phyloP scores from a whole-genome alignment of 2,329 filamentous ascomycete genomes.

The Lecanoromycetidae sp. region DNA sequence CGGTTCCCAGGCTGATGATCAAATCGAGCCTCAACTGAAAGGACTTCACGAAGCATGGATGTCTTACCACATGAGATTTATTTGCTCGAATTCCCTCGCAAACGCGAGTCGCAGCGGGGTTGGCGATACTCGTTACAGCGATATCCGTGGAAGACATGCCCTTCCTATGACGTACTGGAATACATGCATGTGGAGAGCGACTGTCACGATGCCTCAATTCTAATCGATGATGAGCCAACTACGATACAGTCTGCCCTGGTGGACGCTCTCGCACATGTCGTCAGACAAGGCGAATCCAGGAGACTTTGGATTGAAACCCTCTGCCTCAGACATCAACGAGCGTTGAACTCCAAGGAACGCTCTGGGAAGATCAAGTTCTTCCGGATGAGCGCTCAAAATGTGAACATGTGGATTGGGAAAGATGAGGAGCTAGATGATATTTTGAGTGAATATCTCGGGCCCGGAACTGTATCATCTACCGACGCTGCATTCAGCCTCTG shows the following conservation, averaged over 20 bases:
- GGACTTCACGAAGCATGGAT: background rate
- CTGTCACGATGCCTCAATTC: background rate
- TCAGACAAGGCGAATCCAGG: background rate
- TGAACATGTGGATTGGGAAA: slow-evolving; percentile 1
- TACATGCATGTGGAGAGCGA: background rate
- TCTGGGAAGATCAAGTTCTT: background rate
- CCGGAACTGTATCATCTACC: background rate
- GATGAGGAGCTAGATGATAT: background rate
- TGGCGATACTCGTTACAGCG: background rate
- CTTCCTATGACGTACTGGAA: background rate
- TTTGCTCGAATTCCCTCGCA: background rate
- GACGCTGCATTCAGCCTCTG: background rate
- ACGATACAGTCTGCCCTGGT: background rate
- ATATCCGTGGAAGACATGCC: background rate
- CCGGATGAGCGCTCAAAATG: background rate
- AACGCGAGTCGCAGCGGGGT: too few relatives aligned
- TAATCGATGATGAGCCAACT: background rate
- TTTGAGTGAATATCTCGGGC: background rate
- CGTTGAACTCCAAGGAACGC: background rate
- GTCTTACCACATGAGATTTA: background rate
- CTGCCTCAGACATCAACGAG: background rate
- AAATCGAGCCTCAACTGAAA: background rate
- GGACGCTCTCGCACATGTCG: background rate
- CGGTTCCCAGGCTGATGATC: background rate
- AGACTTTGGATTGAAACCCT: background rate